Conservation (phyloP, 257 asterid species). For the Solanum gracilifrons region DNA sequence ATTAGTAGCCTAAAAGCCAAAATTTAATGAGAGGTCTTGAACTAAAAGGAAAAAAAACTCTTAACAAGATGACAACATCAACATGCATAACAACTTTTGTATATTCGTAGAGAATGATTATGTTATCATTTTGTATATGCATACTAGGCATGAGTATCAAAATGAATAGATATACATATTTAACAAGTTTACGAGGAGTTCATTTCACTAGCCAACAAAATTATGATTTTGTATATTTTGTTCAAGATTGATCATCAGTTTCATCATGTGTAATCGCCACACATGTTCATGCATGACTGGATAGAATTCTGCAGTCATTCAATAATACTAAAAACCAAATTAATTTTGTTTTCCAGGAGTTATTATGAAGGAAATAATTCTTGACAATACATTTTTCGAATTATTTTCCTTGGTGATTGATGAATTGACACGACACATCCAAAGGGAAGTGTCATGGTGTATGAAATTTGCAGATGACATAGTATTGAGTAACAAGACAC, state of each 20-base stretch:
- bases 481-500: background rate
- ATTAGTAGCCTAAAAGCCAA: background rate
- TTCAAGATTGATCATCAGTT: background rate
- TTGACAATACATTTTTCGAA: background rate
- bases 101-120: background rate
- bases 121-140: background rate
- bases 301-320: background rate
- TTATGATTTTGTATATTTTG: background rate
- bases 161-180: background rate
- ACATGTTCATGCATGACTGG: background rate
- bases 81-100: background rate
- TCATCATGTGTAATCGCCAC: background rate
- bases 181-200: background rate
- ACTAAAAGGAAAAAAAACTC: too few species aligned
- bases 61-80: background rate
- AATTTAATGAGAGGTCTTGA: background rate
- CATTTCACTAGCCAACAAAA: background rate
- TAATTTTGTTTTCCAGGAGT: background rate
- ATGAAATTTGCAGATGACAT: background rate
- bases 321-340: background rate
- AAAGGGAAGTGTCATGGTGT: background rate
- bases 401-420: background rate
- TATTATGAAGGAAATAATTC: background rate
- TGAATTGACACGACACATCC: background rate
- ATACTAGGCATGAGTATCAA: background rate